These are phyloP conservation scores for Rhodotorula mucilaginosa DNA, from an alignment of 1,284 basidiomycete genomes.

Conservation along the genomic window DNA sequence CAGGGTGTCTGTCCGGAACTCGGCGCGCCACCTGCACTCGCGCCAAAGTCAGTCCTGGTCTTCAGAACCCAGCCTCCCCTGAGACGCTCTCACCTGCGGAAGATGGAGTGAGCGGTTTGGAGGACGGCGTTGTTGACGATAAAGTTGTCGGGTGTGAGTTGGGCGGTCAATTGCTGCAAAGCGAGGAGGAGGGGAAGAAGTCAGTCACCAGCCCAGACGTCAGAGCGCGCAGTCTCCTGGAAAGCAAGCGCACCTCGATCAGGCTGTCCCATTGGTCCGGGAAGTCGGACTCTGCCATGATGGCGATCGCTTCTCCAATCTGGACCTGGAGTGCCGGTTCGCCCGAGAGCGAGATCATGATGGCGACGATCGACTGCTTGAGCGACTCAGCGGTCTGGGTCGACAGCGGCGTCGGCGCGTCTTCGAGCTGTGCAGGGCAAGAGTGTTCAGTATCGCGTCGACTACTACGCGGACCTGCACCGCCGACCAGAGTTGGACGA, in stretches of 20 bases:
- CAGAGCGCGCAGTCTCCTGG: too few relatives aligned
- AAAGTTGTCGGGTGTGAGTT: constrained; percentile 73
- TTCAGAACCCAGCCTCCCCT: neutral
- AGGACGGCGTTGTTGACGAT: constrained; percentile 85
- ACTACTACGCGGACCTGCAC: neutral
- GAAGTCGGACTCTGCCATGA: constrained; percentile 84
- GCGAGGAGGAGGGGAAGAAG: neutral
- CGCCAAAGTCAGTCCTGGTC: neutral
- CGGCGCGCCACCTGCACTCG: constrained; percentile 69
- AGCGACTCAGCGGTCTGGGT: constrained; percentile 52
- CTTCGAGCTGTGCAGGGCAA: constrained; percentile 59
- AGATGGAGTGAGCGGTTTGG: constrained; percentile 93
- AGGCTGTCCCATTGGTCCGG: constrained; percentile 78
- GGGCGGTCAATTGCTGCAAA: constrained; percentile 75
- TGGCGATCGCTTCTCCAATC: constrained; percentile 81
- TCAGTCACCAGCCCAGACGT: neutral
- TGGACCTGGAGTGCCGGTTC: constrained; percentile 62
- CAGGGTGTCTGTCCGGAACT: constrained; percentile 80
- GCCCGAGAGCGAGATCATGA: constrained; percentile 72
- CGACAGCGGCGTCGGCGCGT: constrained; percentile 52
- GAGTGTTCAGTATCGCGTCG: too few relatives aligned
- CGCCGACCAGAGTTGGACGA: neutral
- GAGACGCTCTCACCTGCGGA: constrained; percentile 57
- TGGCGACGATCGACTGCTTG: constrained; percentile 68
- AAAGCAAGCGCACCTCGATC: constrained; percentile 62